Conservation (phyloP, 139 green algal genomes). For the Eudorina sp. region DNA sequence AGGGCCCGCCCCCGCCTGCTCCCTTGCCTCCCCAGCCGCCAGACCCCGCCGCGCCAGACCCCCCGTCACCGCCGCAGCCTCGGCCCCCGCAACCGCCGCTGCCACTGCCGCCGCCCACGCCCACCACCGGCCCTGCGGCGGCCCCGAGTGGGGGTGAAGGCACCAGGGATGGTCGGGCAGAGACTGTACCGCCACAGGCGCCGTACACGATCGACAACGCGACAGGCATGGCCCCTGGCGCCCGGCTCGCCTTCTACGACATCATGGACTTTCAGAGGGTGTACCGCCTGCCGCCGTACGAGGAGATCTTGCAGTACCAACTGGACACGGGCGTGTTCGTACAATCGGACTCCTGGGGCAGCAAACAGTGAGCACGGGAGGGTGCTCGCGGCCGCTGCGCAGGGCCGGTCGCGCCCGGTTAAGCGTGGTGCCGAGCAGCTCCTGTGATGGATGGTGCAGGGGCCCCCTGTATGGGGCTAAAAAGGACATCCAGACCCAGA, state of each 20-base stretch:
- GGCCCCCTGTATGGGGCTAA: no score
- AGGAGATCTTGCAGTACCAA: slow-evolving; percentile 50
- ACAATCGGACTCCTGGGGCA: slow-evolving; percentile 54
- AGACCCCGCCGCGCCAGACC: not conserved
- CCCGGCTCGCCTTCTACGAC: slow-evolving; percentile 87
- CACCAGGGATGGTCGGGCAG: no score
- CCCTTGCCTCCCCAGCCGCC: no score
- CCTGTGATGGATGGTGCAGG: no score
- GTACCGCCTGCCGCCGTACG: slow-evolving; percentile 65
- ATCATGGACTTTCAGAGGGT: not conserved
- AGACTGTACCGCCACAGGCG: not conserved
- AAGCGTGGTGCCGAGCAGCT: no score
- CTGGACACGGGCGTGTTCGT: slow-evolving; percentile 74
- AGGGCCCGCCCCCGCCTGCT: not conserved
- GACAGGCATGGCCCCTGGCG: slow-evolving; percentile 82
- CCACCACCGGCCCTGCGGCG: not conserved
- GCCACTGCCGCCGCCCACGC: not conserved
- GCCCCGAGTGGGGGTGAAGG: no score
- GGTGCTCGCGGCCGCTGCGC: no score
- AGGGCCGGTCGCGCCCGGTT: no score
- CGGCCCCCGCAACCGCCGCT: not conserved
- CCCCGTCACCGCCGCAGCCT: not conserved
- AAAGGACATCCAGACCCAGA: no score
- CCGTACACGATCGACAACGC: slow-evolving; percentile 1
- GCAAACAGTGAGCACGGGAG: not conserved